A percentile compares a stretch with the other conserved stretches of the same genome.
Evolutionary conservation across 805 yeast genomes (phyloP).

Genomic region (Citeromyces matritensis): DNA sequence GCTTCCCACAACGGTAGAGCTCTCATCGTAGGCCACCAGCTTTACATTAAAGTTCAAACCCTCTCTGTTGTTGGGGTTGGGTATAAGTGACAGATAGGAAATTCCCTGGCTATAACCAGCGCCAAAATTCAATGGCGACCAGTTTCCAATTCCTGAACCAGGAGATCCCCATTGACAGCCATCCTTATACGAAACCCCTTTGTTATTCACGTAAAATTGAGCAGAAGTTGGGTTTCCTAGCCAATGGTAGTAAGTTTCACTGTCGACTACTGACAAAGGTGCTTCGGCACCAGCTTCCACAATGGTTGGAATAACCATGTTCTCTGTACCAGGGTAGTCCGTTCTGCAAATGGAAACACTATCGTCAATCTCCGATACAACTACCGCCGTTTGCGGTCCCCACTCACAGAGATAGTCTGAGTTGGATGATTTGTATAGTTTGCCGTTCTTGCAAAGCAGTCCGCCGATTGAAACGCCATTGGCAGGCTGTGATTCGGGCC

Average conservation of each 20-base stretch:
- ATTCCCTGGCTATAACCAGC: constrained; percentile 52
- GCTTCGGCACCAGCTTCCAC: constrained; percentile 34
- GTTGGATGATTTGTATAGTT: constrained; percentile 39
- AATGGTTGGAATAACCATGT: constrained; percentile 62
- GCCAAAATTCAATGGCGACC: constrained; percentile 72
- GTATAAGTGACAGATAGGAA: constrained; percentile 58
- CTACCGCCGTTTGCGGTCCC: constrained; percentile 42
- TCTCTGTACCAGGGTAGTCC: constrained; percentile 74
- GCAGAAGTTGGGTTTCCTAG: constrained; percentile 49
- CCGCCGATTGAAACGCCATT: constrained; percentile 67
- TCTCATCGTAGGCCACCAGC: constrained; percentile 60
- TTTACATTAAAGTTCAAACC: constrained; percentile 57
- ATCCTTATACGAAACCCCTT: constrained; percentile 53
- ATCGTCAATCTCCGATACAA: constrained; percentile 30
- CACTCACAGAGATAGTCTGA: constrained; percentile 45
- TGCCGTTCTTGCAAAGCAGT: constrained; percentile 42
- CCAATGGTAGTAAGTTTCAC: constrained; percentile 46
- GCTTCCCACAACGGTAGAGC: constrained; percentile 48
- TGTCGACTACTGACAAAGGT: constrained; percentile 46
- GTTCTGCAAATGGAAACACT: constrained; percentile 61
- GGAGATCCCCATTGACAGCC: constrained; percentile 62
- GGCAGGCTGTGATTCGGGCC: constrained; percentile 56
- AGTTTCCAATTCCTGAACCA: constrained; percentile 53
- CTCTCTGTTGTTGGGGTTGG: constrained; percentile 55
- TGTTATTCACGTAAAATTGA: constrained; percentile 65